Evolutionary conservation across 2,329 filamentous ascomycete genomes (phyloP).

Genomic region (Calonectria pseudoturangicola): DNA sequence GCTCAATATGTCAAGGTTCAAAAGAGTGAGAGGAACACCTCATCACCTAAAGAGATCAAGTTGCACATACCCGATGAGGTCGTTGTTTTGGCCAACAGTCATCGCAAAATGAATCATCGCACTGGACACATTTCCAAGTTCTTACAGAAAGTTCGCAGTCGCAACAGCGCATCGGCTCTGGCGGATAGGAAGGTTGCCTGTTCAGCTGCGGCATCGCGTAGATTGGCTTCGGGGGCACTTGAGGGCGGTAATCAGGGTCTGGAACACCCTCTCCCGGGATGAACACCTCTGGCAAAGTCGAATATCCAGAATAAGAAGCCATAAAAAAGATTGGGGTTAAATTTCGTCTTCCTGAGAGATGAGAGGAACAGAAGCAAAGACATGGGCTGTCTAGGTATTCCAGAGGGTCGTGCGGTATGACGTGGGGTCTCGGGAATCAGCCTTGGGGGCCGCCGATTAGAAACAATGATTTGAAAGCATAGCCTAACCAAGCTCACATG

Average conservation of each 20-base stretch:
- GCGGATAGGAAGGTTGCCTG: background rate
- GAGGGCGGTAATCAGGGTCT: background rate
- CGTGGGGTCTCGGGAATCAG: background rate
- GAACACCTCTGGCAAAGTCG: background rate
- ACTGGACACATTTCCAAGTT: constrained; percentile 29
- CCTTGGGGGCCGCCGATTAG: no score
- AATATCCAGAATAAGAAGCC: background rate
- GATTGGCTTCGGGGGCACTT: background rate
- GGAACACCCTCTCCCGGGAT: background rate
- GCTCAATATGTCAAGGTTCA: background rate
- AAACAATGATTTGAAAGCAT: background rate
- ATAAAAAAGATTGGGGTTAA: background rate
- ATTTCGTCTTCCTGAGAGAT: background rate
- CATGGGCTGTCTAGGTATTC: background rate
- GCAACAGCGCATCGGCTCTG: constrained; percentile 8
- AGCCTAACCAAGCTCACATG: background rate
- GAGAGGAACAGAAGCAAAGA: background rate
- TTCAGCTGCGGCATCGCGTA: background rate
- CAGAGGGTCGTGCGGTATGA: background rate
- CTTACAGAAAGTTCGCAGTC: background rate
- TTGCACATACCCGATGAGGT: constrained; percentile 20
- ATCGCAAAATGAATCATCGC: constrained; percentile 34
- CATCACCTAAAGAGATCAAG: background rate
- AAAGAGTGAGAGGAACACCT: background rate
- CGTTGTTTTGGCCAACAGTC: constrained; percentile 33